These are phyloP conservation scores for Candida alai DNA, from an alignment of 805 yeast genomes.

Conservation along the genomic window DNA sequence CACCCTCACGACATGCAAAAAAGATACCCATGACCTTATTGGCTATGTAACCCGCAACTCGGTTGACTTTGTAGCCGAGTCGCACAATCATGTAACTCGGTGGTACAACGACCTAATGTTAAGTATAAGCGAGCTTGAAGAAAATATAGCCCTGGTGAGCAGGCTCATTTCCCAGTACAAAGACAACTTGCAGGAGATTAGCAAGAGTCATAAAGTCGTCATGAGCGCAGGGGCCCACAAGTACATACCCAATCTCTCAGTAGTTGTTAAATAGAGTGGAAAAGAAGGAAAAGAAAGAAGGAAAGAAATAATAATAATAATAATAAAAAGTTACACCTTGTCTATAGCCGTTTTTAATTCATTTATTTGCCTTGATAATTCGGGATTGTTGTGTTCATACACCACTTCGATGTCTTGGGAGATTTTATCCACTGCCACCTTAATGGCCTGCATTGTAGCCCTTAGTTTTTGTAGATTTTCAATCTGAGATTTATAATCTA, in stretches of 20 bases:
- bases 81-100: slow-evolving; percentile 2
- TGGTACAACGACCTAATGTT: slow-evolving; percentile 19
- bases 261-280: slow-evolving; percentile 4
- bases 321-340: slow-evolving; percentile 1
- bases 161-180: slow-evolving; percentile 6
- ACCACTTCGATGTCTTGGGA: slow-evolving; percentile 22
- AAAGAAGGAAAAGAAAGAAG: no score
- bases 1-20: not conserved
- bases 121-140: slow-evolving; percentile 14
- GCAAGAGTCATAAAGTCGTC: slow-evolving; percentile 9
- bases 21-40: slow-evolving; percentile 2
- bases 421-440: slow-evolving; percentile 25
- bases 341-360: slow-evolving; percentile 8
- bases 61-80: slow-evolving; percentile 2
- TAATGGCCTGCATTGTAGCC: slow-evolving; percentile 27
- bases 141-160: slow-evolving; percentile 4
- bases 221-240: slow-evolving; percentile 18
- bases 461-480: slow-evolving; percentile 23
- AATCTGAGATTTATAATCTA: slow-evolving; percentile 8
- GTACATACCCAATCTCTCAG: slow-evolving; percentile 22
- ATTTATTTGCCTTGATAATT: slow-evolving; percentile 8
- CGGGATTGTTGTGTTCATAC: slow-evolving; percentile 14
- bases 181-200: slow-evolving; percentile 6
- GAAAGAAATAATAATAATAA: no score
- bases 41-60: slow-evolving; percentile 6